These are phyloP conservation scores for Cudoniella acicularis DNA, from an alignment of 495 filamentous ascomycete genomes.

Conservation along the genomic window DNA sequence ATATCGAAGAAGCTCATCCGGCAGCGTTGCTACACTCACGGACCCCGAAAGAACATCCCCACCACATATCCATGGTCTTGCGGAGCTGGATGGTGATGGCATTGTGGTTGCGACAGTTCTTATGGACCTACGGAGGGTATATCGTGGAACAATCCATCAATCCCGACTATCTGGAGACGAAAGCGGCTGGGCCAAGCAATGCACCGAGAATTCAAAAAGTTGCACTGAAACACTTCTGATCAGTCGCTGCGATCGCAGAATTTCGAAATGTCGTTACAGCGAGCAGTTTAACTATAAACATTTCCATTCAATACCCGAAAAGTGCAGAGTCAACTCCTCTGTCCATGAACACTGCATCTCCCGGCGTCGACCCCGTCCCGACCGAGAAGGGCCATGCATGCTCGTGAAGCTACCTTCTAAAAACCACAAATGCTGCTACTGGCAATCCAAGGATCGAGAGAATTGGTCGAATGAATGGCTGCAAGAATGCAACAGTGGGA, in stretches of 20 bases:
- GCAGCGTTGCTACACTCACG: not conserved
- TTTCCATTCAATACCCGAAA: slow-evolving; percentile 8
- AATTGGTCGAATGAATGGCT: not conserved
- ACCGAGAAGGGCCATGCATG: slow-evolving; percentile 4
- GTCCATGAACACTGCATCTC: slow-evolving; percentile 18
- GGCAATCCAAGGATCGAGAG: slow-evolving; percentile 2
- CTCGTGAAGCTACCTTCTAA: not conserved
- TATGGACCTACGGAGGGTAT: not conserved
- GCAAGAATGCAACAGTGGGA: too few species aligned
- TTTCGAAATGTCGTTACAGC: slow-evolving; percentile 3
- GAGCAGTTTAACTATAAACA: not conserved
- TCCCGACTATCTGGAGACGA: not conserved
- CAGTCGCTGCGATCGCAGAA: not conserved
- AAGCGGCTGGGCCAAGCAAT: not conserved
- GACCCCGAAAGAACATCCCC: not conserved
- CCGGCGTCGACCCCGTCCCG: slow-evolving; percentile 1
- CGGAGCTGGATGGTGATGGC: not conserved
- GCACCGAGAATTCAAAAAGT: not conserved
- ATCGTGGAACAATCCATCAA: too few species aligned
- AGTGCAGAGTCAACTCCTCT: slow-evolving; percentile 2
- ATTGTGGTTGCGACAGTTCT: not conserved
- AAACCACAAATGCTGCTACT: slow-evolving; percentile 12
- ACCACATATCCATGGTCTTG: not conserved
- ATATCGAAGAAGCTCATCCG: not conserved
- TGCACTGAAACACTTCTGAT: not conserved